Evolutionary conservation across 495 filamentous ascomycete species (phyloP).

Genomic region (Cladorrhinum samala): DNA sequence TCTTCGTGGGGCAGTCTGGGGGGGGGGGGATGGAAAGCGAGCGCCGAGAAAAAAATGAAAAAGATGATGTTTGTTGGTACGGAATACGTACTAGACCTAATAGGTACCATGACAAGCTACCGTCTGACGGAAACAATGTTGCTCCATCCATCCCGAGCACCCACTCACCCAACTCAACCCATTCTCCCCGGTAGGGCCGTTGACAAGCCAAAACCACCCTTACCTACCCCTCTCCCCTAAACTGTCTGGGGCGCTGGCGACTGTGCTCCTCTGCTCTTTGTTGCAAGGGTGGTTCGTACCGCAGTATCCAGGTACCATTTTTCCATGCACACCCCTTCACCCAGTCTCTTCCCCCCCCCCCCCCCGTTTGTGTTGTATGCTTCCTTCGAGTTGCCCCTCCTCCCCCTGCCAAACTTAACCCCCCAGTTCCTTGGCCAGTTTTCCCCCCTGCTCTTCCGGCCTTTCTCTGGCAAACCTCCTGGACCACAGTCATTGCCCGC

Average conservation of each 20-base stretch:
- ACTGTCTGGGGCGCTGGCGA: too few relatives aligned
- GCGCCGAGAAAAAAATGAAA: neutral
- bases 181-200: slow-evolving; percentile 20
- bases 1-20: neutral
- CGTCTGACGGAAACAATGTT: neutral
- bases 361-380: slow-evolving; percentile 8
- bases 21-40: neutral
- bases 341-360: neutral
- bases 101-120: neutral
- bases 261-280: neutral
- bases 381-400: slow-evolving; percentile 2
- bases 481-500: slow-evolving; percentile 10
- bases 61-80: neutral
- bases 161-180: neutral
- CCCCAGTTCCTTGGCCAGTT: slow-evolving; percentile 6
- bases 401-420: neutral
- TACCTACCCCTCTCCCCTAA: too few relatives aligned
- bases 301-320: neutral
- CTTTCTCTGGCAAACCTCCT: slow-evolving; percentile 9
- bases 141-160: neutral
- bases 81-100: neutral
- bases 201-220: slow-evolving; percentile 15
- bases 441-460: slow-evolving; percentile 11
- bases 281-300: neutral
- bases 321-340: neutral